Conservation (phyloP, 2,329 filamentous ascomycete genomes). For the Lasiodiplodia hormozganensis region DNA sequence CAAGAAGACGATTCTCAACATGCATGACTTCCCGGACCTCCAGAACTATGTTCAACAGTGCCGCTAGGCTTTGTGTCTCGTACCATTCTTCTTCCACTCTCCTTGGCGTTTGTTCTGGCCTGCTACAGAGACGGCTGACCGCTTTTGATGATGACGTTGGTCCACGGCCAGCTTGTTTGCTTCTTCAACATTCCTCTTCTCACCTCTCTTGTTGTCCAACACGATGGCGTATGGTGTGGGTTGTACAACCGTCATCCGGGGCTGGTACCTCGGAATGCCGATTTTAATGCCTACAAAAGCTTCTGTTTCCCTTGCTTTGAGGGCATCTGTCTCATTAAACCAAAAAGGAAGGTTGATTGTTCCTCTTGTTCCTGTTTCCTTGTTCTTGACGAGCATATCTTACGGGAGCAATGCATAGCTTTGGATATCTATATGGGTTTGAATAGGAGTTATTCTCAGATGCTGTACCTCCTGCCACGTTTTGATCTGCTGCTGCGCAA, state of each 20-base stretch:
- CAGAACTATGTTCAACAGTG: conserved; percentile 4
- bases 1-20: conserved; percentile 10
- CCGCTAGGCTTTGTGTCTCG: background rate
- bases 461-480: conserved; percentile 23
- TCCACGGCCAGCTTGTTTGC: background rate
- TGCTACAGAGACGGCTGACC: background rate
- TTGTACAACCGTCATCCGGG: background rate
- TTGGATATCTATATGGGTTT: conserved; percentile 18
- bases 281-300: conserved; percentile 19
- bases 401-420: conserved; percentile 18
- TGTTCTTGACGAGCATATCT: background rate
- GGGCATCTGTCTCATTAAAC: background rate
- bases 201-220: background rate
- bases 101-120: background rate
- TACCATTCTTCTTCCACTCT: background rate
- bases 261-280: conserved; percentile 3
- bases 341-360: background rate
- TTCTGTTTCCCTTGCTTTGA: background rate
- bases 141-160: background rate
- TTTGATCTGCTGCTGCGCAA: conserved; percentile 26
- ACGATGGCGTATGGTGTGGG: background rate
- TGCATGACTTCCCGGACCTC: conserved; percentile 29
- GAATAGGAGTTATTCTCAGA: conserved; percentile 1
- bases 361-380: background rate
- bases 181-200: background rate